phyloP scores from a whole-genome alignment of 768 basidiomycete genomes.

The Kwoniella europaea region DNA sequence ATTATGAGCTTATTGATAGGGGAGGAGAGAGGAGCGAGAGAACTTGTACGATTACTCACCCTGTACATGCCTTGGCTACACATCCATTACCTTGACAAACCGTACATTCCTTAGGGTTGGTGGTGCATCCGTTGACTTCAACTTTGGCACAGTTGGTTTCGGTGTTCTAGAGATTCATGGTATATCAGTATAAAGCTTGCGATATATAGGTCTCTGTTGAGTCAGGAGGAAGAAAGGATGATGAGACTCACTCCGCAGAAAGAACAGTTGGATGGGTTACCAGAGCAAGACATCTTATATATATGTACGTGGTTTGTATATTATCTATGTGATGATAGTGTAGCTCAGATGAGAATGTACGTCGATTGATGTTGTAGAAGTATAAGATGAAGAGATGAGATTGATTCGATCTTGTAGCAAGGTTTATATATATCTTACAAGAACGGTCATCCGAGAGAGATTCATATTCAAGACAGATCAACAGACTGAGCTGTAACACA shows the following conservation, averaged over 20 bases:
- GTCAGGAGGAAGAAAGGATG: background rate
- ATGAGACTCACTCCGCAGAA: conserved; percentile 51
- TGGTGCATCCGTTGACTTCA: conserved; percentile 45
- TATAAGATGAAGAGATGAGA: background rate
- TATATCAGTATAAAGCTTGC: background rate
- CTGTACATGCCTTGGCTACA: conserved; percentile 48
- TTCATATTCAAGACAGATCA: background rate
- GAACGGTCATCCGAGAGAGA: conserved; percentile 1
- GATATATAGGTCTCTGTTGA: background rate
- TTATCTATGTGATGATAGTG: background rate
- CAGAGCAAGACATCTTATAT: conserved; percentile 46
- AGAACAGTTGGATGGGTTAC: conserved; percentile 47
- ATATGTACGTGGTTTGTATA: background rate
- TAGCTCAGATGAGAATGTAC: background rate
- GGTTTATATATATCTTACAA: background rate
- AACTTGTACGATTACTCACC: conserved; percentile 31
- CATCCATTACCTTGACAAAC: conserved; percentile 49
- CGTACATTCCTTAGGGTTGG: conserved; percentile 42
- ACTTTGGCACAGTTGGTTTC: conserved; percentile 42
- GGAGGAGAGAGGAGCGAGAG: background rate
- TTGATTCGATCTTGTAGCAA: background rate
- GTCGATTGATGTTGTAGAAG: background rate
- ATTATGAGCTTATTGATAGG: background rate
- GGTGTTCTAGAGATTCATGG: conserved; percentile 12
- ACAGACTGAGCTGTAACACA: background rate